Base-by-base conservation (phyloP, 2,329 filamentous ascomycete species). In the Paraconiothyrium sp. region DNA sequence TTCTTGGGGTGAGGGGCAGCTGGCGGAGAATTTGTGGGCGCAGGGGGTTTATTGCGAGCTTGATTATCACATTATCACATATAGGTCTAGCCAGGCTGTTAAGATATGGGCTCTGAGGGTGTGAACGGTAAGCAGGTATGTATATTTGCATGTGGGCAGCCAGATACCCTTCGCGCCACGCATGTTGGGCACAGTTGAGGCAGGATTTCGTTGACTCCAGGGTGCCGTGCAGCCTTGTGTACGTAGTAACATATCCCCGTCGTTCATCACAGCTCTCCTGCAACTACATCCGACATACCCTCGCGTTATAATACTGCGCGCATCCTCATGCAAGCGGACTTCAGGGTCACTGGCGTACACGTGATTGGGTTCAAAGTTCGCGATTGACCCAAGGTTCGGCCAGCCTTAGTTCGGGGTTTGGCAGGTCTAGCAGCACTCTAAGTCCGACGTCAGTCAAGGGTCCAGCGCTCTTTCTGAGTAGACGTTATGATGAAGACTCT, bases 21-120 rank as follows among this genome's bases (percentile, higher is more conserved):
- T 24, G 49, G 55, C 32, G 51, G 16, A 39, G 58, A 62, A 65
- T 60, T 54, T 58, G 37, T 57, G 62, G 27, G 41, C 58, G 56
- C 51, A 63, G 56, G 59, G 49, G 61, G 59, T 69, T 66, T 70
- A 67, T 71, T 50, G 44, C 54, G 34, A 49, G 16, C 52, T 44
- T 60, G 67, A 7, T 41, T 7, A 41, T 41, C 16, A 41, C 64
- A 69, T 71, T 69, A 61, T 67, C 69, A 68, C 63, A 69, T 72
- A 72, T 72, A 71, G 65, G 57, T 58, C 57, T 39, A 46, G 55
- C 39, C 59, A 60, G 59, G 16, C 65, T 66, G 67, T 68, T 32
- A 13, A 22, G 59, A 55, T 50, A 43, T 56, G 58, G 49, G 57
- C 39, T 24, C 14, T 30, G 14, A 59, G 56, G 43, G 59, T 47